Evolutionary conservation across 371 early-diverging fungal genomes (phyloP), one percentile per base, ranked within the genome.

Genomic region (Haplosporangium sp.): DNA sequence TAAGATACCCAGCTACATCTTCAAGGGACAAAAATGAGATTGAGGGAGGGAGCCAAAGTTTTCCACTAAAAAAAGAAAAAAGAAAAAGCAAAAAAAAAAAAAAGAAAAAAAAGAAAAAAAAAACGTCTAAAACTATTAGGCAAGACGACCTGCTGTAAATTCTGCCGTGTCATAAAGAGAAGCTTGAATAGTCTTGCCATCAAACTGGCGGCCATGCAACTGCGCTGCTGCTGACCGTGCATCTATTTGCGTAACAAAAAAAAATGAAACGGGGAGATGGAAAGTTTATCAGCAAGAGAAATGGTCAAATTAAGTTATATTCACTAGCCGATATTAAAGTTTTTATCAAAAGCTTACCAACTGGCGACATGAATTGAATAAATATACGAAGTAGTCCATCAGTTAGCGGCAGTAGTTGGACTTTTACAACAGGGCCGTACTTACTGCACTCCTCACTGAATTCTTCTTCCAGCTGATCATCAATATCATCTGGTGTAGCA

Each of bases 141-240:
- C 67, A 38, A 72, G 75, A 53, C 72, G 74, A 10, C 72, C 70
- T 2, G 76, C 72, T 0, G 60, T 52, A 60, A 60, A 90, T 38
- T 74, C 84, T 52, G 86, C 82, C 38, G 68, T 64, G 40, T 90
- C 91, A 55, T 82, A 92, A 34, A 86, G 73, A 4, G 74, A 63
- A 0, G 93, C 93, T 9, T 83, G 77, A 17, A 93, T 77, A 20
- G 84, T 88, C 59, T 90, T 85, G 3, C 92, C 93, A 60, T 90
- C 92, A 81, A 93, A 93, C 89, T 92, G 93, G 37, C 94, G 88
- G 11, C 90, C 90, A 63, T 92, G 86, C 63, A 93, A 81, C 45
- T 88, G 87, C 62, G 81, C 79, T 37, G 86, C 65, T 6, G 92
- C 92, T 13, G 83, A 82, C 4, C 84, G 78, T 0, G 91, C 88